Base-by-base conservation (phyloP, 1,139 yeast genomes). In the Taiozyma sp. region DNA sequence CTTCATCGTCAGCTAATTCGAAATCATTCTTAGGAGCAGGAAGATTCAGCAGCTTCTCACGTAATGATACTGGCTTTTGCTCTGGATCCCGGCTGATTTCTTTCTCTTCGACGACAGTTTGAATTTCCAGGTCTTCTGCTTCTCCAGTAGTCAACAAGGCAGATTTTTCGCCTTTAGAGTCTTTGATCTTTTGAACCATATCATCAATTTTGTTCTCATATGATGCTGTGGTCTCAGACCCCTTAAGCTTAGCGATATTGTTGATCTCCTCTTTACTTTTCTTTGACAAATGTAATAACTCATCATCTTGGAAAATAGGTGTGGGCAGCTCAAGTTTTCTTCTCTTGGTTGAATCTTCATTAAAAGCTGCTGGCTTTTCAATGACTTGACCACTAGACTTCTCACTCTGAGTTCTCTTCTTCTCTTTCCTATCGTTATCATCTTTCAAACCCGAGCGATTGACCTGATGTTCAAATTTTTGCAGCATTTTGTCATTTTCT, bases 21-120 rank as follows among this genome's bases (percentile, higher is more conserved):
- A 77, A 81, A 52, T 81, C 84, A 56, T 83, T 81, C 55, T 72
- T 70, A 0, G 88, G 86, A 45, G 69, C 67, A 0, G 88, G 86
- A 11, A 83, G 64, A 1, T 60, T 54, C 4, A 68, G 65, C 44
- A 82, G 71, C 19, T 70, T 68, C 7, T 60, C 55, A 16, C 62
- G 45, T n/a, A 55, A 22, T 1, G 54, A 47, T 19, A 39, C 32
- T 11, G 13, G 16, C 2, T 42, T 42, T n/a, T 22, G 3, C 29
- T 34, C 30, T n/a, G 24, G 29, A 11, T 32, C 40, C 6, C 1
- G 24, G 10, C 8, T 5, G 29, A 19, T 24, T 11, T 58, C 64
- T 22, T 48, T 64, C 43, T 47, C 49, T 5, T 51, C 59, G 6
- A 63, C 37, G 30, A 45, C 48, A 14, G n/a, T 68, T 1, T 70